Evolutionary conservation across 2,329 filamentous ascomycete species (phyloP).

Genomic region (Trichoderma citrinoviride): DNA sequence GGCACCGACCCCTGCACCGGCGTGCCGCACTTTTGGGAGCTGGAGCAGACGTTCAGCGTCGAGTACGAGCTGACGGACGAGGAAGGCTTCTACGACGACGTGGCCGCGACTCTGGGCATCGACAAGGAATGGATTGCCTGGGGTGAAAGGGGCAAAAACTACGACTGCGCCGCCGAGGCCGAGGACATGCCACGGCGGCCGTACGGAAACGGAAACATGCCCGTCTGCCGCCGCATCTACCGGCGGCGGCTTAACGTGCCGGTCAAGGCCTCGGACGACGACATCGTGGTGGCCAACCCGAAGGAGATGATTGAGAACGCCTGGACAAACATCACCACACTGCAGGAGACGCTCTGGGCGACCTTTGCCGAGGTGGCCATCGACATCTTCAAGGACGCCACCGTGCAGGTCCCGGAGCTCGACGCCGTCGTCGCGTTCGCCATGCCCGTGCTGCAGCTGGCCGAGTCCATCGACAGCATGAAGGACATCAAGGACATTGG

Average conservation of each 20-base stretch:
- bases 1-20: not conserved
- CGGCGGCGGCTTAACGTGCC: not conserved
- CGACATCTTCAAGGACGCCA: not conserved
- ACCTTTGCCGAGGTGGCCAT: not conserved
- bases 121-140: conserved; percentile 23
- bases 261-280: not conserved
- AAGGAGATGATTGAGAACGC: not conserved
- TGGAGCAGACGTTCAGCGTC: not conserved
- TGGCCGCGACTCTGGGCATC: conserved; percentile 23
- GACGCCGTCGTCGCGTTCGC: not conserved
- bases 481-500: conserved; percentile 29
- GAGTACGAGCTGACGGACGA: conserved; percentile 23
- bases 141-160: not conserved
- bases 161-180: not conserved
- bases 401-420: not conserved
- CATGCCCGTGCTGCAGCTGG: conserved; percentile 29
- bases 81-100: conserved; percentile 24
- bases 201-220: not conserved
- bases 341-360: not conserved
- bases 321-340: no score
- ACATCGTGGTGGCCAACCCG: not conserved
- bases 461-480: conserved; percentile 30
- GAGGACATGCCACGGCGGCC: not conserved
- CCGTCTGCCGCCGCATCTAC: not conserved
- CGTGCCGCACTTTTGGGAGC: conserved; percentile 2